Evolutionary conservation across 345 rosid species (phyloP).

Genomic region (Brassica rapa): DNA sequence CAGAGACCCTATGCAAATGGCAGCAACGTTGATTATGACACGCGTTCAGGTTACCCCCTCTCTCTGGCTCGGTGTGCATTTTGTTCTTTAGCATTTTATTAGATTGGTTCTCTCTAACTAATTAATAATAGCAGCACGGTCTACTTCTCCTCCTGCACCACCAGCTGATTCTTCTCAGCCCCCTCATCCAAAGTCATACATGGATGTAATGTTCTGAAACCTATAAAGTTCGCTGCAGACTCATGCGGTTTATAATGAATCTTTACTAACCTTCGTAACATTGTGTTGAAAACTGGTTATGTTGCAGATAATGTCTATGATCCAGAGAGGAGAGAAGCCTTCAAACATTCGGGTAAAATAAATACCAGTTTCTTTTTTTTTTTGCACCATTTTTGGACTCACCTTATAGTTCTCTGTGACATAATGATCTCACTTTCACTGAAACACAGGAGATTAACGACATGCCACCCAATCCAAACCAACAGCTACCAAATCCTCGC

Average conservation of each 20-base stretch:
- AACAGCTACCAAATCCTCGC: conserved; percentile 70
- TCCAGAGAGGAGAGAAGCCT: conserved; percentile 95
- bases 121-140: conserved; percentile 56
- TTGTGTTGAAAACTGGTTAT: conserved; percentile 20
- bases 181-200: conserved; percentile 86
- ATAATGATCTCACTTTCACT: background rate
- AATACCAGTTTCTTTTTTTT: background rate
- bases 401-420: background rate
- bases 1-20: conserved; percentile 60
- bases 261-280: background rate
- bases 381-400: conserved; percentile 17
- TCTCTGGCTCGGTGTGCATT: conserved; percentile 15
- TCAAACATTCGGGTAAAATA: conserved; percentile 70
- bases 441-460: conserved; percentile 77
- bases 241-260: background rate
- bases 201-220: conserved; percentile 63
- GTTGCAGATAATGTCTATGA: conserved; percentile 86
- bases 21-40: conserved; percentile 49
- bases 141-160: conserved; percentile 66
- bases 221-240: background rate
- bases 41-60: conserved; percentile 59
- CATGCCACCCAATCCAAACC: conserved; percentile 85
- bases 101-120: conserved; percentile 32
- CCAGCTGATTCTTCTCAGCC: conserved; percentile 57
- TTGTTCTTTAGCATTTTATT: background rate